Evolutionary conservation across 345 rosid genomes (phyloP).

Genomic region (Turritis glabra): DNA sequence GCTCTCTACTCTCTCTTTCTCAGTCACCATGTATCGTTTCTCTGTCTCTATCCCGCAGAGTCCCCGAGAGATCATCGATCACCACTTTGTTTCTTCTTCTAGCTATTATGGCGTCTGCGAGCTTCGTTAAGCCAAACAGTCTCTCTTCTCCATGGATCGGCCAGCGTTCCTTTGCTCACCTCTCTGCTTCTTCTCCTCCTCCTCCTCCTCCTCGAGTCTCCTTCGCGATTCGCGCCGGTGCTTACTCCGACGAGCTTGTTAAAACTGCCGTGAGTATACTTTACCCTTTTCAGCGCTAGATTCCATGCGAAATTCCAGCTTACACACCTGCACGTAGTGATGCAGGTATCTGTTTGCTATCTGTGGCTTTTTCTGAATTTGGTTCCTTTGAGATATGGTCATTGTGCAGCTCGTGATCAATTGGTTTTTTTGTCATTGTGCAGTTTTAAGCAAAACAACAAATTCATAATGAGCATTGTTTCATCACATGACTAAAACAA

Average conservation of each 20-base stretch:
- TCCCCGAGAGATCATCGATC: conserved; percentile 40
- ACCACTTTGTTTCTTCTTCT: neutral
- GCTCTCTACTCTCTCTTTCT: no score
- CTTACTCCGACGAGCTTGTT: conserved; percentile 89
- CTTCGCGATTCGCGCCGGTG: conserved; percentile 70
- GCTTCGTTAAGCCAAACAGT: conserved; percentile 64
- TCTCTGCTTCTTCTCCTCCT: conserved; percentile 42
- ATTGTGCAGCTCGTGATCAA: no score
- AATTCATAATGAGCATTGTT: no score
- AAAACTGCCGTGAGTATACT: conserved; percentile 73
- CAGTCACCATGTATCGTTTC: no score
- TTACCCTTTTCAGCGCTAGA: neutral
- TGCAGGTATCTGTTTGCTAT: no score
- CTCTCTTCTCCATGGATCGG: conserved; percentile 76
- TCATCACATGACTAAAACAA: no score
- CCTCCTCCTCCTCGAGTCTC: conserved; percentile 67
- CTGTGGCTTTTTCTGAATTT: no score
- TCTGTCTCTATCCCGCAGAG: conserved; percentile 42
- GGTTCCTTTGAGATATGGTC: no score
- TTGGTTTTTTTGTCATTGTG: no score
- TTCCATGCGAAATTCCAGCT: neutral
- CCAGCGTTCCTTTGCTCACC: conserved; percentile 54
- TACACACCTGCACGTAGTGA: no score
- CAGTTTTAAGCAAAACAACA: no score
- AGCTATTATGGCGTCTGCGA: conserved; percentile 71